A percentile compares a stretch with the other conserved stretches of the same genome.
Evolutionary conservation across 2,329 filamentous ascomycete species (phyloP).

Genomic region (Nemania sp.): DNA sequence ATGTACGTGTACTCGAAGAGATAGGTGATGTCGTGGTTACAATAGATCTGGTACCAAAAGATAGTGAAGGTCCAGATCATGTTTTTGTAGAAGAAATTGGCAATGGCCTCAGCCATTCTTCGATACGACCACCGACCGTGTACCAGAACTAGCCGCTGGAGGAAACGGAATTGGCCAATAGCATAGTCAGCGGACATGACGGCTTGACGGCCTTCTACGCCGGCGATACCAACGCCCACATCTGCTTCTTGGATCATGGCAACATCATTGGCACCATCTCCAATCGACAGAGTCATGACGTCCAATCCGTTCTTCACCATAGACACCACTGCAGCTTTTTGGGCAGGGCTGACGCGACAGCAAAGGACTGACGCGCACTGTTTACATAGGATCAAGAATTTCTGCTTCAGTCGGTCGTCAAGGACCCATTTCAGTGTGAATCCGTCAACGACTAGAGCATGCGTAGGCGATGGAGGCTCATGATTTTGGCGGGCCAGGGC

Average conservation of each 20-base stretch:
- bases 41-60: conserved; percentile 97
- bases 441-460: conserved; percentile 92
- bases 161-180: conserved; percentile 89
- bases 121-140: conserved; percentile 97
- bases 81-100: conserved; percentile 99
- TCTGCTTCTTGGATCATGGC: conserved; percentile 98
- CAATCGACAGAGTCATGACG: conserved; percentile 93
- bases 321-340: conserved; percentile 94
- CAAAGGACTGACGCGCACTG: conserved; percentile 96
- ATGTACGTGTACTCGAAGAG: conserved; percentile 99
- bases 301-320: conserved; percentile 95
- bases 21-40: conserved; percentile 95
- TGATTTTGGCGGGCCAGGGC: conserved; percentile 78
- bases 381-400: conserved; percentile 93
- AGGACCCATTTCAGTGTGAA: conserved; percentile 90
- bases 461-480: conserved; percentile 81
- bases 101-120: conserved; percentile 86
- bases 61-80: conserved; percentile 96
- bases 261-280: conserved; percentile 93
- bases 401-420: conserved; percentile 80
- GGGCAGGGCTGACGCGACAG: conserved; percentile 93
- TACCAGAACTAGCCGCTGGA: conserved; percentile 82
- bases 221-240: conserved; percentile 94
- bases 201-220: conserved; percentile 87
- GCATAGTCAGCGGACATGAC: conserved; percentile 97